phyloP scores from a whole-genome alignment of 2,329 filamentous ascomycete species.

The Alternaria triticina region DNA sequence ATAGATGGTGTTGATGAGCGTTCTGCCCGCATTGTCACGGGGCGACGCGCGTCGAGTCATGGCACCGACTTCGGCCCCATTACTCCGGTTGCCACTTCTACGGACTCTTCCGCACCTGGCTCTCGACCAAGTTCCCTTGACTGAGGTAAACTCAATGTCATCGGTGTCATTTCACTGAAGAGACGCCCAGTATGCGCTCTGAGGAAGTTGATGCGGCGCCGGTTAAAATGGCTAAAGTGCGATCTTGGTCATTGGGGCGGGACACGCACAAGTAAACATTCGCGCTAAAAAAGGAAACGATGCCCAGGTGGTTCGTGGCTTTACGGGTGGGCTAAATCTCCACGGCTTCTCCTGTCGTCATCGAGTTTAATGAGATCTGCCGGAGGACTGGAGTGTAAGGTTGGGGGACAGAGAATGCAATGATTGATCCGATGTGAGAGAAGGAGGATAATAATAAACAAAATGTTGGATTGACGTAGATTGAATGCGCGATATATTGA shows the following conservation, averaged over 20 bases:
- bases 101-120: background rate
- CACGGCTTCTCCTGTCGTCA: constrained; percentile 3
- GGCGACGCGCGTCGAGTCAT: background rate
- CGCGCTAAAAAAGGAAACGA: background rate
- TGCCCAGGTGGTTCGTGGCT: constrained; percentile 2
- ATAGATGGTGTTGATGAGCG: background rate
- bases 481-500: constrained; percentile 7
- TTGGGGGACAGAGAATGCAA: background rate
- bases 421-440: background rate
- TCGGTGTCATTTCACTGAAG: background rate
- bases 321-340: constrained; percentile 1
- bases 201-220: background rate
- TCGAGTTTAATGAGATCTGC: background rate
- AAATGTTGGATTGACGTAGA: background rate
- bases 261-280: background rate
- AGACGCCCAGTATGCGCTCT: background rate
- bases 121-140: background rate
- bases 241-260: background rate
- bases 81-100: background rate
- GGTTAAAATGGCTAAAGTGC: constrained; percentile 10
- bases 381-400: background rate
- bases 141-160: background rate
- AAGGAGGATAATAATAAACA: background rate
- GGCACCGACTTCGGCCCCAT: background rate
- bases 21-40: background rate